Base-by-base conservation (phyloP, 192 early-diverging fungal genomes). In the Entomortierella beljakovae region DNA sequence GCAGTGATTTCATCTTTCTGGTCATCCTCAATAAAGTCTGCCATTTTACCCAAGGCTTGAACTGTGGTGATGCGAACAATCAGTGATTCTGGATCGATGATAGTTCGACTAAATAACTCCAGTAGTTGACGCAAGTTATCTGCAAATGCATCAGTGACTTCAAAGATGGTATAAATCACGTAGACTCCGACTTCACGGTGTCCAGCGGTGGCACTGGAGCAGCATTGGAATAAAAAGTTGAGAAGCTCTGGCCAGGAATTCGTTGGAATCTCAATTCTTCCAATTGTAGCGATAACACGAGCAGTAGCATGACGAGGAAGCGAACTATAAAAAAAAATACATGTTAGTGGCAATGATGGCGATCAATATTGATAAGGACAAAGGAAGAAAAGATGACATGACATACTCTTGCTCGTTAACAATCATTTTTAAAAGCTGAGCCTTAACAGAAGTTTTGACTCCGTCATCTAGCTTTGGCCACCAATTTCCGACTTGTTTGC, bases 171-270 rank as follows among this genome's bases (percentile, higher is more conserved):
- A 73, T 93, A 94, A 40, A 98, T 82, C 18, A 94, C 91, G 59
- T 92, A 97, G 11, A 95, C 86, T 34, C 95, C 96, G 51, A 97
- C 90, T 80, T 94, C 94, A 22, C 95, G 93, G 60, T 97, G 94
- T 51, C 84, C 84, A 6, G 90, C 83, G 18, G 80, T 87, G 52
- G 86, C 51, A 68, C 93, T 96, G 58, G 86, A 88, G 67, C 93
- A 94, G 71, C 91, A 92, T 74, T 92, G 82, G 79, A 92, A 94
- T 42, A 98, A 86, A 69, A 95, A 93, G 60, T 86, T 81, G 38
- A 95, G 75, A 57, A 98, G 82, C 23, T 95, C 87, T 37, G 81
- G 71, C 96, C 96, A 98, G 70, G 87, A 86, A 61, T 90, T 86
- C 52, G 87, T 86, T 11, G 90, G 90, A 49, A 97, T 83, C 69